phyloP scores from a whole-genome alignment of 1,139 yeast species.

The Kodamaea derodonti region DNA sequence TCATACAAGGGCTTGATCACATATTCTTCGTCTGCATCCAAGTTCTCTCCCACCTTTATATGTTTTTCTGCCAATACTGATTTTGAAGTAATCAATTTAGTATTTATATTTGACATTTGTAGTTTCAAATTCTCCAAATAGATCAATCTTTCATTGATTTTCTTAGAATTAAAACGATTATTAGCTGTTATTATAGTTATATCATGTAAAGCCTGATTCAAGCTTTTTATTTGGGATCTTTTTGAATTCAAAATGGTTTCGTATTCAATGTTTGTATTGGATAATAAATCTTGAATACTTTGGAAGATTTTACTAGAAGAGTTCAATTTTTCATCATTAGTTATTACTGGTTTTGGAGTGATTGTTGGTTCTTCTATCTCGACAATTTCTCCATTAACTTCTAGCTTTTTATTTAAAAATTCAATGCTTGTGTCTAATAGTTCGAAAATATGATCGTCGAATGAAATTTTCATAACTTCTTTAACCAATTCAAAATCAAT shows the following conservation, averaged over 20 bases:
- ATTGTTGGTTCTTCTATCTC: constrained; percentile 21
- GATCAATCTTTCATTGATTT: constrained; percentile 35
- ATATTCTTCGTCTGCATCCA: constrained; percentile 48
- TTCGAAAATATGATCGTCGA: constrained; percentile 30
- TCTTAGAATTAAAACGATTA: constrained; percentile 36
- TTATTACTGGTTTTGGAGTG: not conserved
- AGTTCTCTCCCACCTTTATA: constrained; percentile 12
- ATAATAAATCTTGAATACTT: constrained; percentile 39
- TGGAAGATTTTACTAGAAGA: constrained; percentile 33
- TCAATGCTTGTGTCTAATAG: constrained; percentile 34
- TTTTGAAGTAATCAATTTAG: constrained; percentile 28
- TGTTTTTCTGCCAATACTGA: constrained; percentile 18
- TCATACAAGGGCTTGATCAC: constrained; percentile 57
- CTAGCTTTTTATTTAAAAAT: constrained; percentile 28
- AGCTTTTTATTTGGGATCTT: constrained; percentile 31
- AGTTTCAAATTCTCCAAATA: constrained; percentile 40
- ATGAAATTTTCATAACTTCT: constrained; percentile 17
- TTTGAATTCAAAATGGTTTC: constrained; percentile 36
- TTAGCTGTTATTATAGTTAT: constrained; percentile 45
- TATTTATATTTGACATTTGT: constrained; percentile 42
- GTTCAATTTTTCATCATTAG: constrained; percentile 4
- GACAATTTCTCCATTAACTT: constrained; percentile 17
- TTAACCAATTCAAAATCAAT: constrained; percentile 73
- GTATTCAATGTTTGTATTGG: constrained; percentile 39
- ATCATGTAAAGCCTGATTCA: constrained; percentile 39